Percentiles rank a stretch among this genome's conserved stretches.
phyloP scores from a whole-genome alignment of 306 rosid genomes.

The Ammopiptanthus mongolicus region DNA sequence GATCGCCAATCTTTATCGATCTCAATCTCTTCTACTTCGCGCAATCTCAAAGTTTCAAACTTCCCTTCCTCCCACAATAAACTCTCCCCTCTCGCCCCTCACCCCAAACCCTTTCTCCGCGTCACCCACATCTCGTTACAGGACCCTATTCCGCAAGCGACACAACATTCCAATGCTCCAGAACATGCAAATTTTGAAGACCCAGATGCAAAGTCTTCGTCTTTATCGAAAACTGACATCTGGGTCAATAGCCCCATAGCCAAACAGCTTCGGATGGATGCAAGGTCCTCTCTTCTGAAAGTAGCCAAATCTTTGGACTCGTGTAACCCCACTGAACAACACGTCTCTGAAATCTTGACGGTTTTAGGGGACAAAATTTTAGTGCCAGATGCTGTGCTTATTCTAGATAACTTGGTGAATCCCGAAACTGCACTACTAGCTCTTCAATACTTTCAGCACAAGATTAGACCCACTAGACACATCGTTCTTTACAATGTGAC shows the following conservation, averaged over 20 bases:
- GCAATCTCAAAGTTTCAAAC: slow-evolving; percentile 8
- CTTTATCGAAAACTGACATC: slow-evolving; percentile 39
- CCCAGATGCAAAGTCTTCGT: slow-evolving; percentile 35
- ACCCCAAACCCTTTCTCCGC: too few species aligned
- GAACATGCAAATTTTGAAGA: slow-evolving; percentile 1
- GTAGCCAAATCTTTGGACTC: slow-evolving; percentile 55
- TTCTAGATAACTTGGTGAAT: slow-evolving; percentile 55
- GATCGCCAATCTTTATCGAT: slow-evolving; percentile 30
- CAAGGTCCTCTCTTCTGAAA: slow-evolving; percentile 43
- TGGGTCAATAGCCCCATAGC: slow-evolving; percentile 84
- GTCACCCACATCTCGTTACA: too few species aligned
- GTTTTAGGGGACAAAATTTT: slow-evolving; percentile 34
- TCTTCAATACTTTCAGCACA: slow-evolving; percentile 43
- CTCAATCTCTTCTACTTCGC: neutral
- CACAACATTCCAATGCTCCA: slow-evolving; percentile 2
- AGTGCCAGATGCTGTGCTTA: slow-evolving; percentile 50
- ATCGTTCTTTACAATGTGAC: slow-evolving; percentile 69
- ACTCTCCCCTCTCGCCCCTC: too few species aligned
- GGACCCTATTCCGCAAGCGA: too few species aligned
- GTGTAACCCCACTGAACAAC: slow-evolving; percentile 36
- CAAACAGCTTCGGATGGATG: slow-evolving; percentile 37
- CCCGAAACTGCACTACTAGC: slow-evolving; percentile 49
- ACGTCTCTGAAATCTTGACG: slow-evolving; percentile 38
- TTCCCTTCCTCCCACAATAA: too few species aligned
- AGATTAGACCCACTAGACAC: slow-evolving; percentile 28